These are phyloP conservation scores for Cladosporium colombiae DNA, from an alignment of 2,329 filamentous ascomycete genomes.

Conservation along the genomic window DNA sequence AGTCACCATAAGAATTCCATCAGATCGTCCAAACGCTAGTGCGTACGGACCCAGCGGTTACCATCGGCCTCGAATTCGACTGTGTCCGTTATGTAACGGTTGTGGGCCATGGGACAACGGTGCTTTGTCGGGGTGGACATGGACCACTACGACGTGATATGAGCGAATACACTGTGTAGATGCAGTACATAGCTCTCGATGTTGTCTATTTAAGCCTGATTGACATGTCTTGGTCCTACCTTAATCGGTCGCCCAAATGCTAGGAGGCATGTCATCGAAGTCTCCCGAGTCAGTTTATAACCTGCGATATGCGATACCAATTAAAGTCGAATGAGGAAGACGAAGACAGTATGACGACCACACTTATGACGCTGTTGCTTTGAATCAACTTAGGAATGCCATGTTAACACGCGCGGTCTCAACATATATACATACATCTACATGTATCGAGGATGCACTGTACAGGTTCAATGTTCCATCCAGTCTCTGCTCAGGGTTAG, in stretches of 20 bases:
- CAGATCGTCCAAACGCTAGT: neutral
- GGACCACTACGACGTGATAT: neutral
- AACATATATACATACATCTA: neutral
- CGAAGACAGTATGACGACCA: neutral
- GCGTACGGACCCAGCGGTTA: constrained; percentile 13
- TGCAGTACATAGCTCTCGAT: neutral
- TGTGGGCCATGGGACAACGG: neutral
- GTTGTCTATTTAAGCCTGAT: neutral
- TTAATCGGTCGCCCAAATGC: neutral
- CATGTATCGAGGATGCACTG: neutral
- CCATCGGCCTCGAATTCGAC: constrained; percentile 8
- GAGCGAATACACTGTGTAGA: neutral
- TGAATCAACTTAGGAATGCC: neutral
- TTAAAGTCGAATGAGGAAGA: neutral
- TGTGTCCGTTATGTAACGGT: neutral
- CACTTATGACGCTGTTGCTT: neutral
- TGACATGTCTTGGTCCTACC: neutral
- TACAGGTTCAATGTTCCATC: neutral
- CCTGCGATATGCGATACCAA: neutral
- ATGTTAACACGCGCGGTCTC: too few relatives aligned
- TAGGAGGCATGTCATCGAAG: neutral
- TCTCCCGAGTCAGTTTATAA: neutral
- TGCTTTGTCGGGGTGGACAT: neutral
- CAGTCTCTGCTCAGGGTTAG: neutral
- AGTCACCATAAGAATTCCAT: neutral